Evolutionary conservation across 345 rosid species (phyloP), one percentile per base, ranked within the genome.

Genomic region (Populus simonii): DNA sequence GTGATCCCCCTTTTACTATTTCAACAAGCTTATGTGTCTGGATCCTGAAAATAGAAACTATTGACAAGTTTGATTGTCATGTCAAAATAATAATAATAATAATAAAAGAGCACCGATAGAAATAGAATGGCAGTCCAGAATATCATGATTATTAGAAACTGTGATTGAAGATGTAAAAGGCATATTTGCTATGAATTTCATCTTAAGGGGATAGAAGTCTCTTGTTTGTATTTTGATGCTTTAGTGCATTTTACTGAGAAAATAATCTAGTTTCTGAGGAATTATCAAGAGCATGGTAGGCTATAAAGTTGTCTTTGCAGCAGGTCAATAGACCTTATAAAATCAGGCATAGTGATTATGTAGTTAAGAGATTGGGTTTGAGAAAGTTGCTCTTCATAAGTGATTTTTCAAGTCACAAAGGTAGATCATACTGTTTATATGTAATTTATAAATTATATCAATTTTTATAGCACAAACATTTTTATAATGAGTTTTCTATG

Each of bases 291-390:
- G 79, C 20, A 2, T 57, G 13, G 20, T 66, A 23, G 35, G 33
- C 51, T 66, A 3, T 6, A 7, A 12, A 20, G 27, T 39, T 25
- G 20, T 11, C 43, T 70, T 76, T 57, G 55, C 59, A 45, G 38
- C 20, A 41, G 45, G 16, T 49, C 66, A 0, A 35, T 23, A 38
- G 41, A 38, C 38, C 67, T 36, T 38, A 13, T 38, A 41, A 22
- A 25, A n/a, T 5, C 25, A 29, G 38, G 51, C 9, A 39, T 62
- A 23, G 41, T 74, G 18, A 66, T 77, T 39, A 57, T 55, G 41
- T 61, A 29, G 68, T n/a, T 41, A 77, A 61, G 62, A 23, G 69
- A 70, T 45, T 63, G 45, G 18, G 47, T 69, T 41, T 41, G 66
- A 62, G 33, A 71, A 25, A 20, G 15, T 13, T 53, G 59, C 38